Conservation (phyloP, 83 land plant genomes). For the Larix sibirica region DNA sequence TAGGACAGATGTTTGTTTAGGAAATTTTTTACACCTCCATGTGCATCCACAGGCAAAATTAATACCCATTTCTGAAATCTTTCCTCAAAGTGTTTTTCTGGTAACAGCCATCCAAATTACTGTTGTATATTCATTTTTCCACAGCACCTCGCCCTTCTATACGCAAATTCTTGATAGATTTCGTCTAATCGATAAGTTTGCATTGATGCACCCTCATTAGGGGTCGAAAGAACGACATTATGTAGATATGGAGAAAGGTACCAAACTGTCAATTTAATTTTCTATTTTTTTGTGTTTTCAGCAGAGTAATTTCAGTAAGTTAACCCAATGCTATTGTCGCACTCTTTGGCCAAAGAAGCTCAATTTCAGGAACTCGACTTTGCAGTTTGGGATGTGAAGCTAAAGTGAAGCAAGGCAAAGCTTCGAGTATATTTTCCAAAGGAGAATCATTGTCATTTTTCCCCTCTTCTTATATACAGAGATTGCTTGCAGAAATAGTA, state of each 20-base stretch:
- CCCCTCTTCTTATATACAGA: neutral
- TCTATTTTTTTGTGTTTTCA: neutral
- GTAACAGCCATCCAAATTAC: no score
- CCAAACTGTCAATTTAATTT: neutral
- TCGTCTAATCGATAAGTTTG: no score
- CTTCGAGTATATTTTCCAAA: conserved; percentile 27
- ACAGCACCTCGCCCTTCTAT: no score
- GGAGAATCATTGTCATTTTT: neutral
- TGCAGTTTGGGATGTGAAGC: conserved; percentile 27
- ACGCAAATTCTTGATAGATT: no score
- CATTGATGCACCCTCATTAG: no score
- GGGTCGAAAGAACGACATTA: no score
- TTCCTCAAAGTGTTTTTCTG: no score
- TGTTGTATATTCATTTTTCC: no score
- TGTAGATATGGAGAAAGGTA: neutral
- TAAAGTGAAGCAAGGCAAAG: conserved; percentile 29
- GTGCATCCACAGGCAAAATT: no score
- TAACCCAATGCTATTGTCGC: conserved; percentile 29
- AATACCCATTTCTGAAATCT: no score
- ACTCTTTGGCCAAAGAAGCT: conserved; percentile 28
- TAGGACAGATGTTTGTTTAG: no score
- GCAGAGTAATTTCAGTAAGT: conserved; percentile 17
- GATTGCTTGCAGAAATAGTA: conserved; percentile 20
- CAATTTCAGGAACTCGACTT: conserved; percentile 19
- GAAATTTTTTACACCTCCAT: no score